Conservation (phyloP, 352 stramenopile species). For the Phytophthora pinifolia region DNA sequence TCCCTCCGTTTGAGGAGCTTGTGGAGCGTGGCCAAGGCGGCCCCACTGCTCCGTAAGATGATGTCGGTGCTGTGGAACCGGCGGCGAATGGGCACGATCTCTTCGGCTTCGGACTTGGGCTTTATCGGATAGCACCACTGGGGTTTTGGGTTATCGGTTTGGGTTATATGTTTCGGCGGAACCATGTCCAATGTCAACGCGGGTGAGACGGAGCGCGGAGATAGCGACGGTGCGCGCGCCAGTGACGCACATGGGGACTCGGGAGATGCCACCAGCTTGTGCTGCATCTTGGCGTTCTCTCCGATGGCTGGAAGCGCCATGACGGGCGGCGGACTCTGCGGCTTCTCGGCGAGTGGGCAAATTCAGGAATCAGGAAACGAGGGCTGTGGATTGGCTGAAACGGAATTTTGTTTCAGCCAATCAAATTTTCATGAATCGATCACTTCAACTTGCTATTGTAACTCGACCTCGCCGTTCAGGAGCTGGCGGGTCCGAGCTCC, state of each 20-base stretch:
- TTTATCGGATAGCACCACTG: slow-evolving; percentile 13
- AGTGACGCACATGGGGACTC: slow-evolving; percentile 19
- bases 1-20: slow-evolving; percentile 13
- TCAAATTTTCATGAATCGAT: too few relatives aligned
- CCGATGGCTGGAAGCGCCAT: slow-evolving; percentile 49
- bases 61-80: slow-evolving; percentile 70
- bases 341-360: slow-evolving; percentile 14
- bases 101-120: slow-evolving; percentile 6
- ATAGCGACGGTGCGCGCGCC: slow-evolving; percentile 22
- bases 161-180: slow-evolving; percentile 1
- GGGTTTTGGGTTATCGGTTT: slow-evolving; percentile 9
- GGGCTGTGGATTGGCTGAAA: neutral
- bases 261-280: neutral
- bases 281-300: slow-evolving; percentile 47
- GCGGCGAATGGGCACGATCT: slow-evolving; percentile 32
- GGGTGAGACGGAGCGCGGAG: slow-evolving; percentile 24
- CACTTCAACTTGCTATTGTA: too few relatives aligned
- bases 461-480: too few relatives aligned
- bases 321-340: slow-evolving; percentile 5
- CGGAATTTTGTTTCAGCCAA: too few relatives aligned
- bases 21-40: slow-evolving; percentile 14
- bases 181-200: slow-evolving; percentile 3
- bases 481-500: too few relatives aligned
- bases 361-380: slow-evolving; percentile 19
- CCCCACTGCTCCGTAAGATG: slow-evolving; percentile 27